Evolutionary conservation across 208 protist genomes (phyloP).

Genomic region (Acanthamoeba triangularis): DNA sequence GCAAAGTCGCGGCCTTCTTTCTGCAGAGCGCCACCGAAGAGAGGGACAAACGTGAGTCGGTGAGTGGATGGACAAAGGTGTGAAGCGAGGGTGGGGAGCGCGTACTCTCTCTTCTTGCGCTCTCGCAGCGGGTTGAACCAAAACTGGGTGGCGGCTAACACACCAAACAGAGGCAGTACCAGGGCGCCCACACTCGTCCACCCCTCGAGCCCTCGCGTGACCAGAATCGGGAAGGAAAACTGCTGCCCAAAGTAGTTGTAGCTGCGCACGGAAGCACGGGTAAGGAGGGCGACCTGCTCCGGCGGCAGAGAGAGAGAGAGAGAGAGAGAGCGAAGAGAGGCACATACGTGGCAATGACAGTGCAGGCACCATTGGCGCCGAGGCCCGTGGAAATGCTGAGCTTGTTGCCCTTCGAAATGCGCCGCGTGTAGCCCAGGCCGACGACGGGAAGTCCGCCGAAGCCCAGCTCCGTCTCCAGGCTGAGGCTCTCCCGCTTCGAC

Average conservation of each 20-base stretch:
- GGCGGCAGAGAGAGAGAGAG: neutral
- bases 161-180: constrained; percentile 4
- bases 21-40: neutral
- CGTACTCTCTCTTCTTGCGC: constrained; percentile 51
- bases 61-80: neutral
- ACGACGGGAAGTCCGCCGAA: neutral
- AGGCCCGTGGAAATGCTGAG: constrained; percentile 45
- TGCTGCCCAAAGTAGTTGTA: constrained; percentile 59
- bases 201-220: constrained; percentile 30
- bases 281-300: neutral
- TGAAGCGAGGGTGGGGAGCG: neutral
- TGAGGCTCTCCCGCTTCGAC: constrained; percentile 58
- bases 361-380: constrained; percentile 24
- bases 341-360: constrained; percentile 6
- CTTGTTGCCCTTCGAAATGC: constrained; percentile 53
- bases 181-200: constrained; percentile 15
- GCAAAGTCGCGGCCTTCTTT: constrained; percentile 12
- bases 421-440: constrained; percentile 47
- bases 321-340: neutral
- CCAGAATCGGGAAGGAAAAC: constrained; percentile 34
- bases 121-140: constrained; percentile 61
- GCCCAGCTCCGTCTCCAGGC: constrained; percentile 37
- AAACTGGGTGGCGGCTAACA: constrained; percentile 59
- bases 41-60: neutral
- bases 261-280: neutral